Conservation (phyloP, 495 filamentous ascomycete species). For the Stereocaulon alpinum region DNA sequence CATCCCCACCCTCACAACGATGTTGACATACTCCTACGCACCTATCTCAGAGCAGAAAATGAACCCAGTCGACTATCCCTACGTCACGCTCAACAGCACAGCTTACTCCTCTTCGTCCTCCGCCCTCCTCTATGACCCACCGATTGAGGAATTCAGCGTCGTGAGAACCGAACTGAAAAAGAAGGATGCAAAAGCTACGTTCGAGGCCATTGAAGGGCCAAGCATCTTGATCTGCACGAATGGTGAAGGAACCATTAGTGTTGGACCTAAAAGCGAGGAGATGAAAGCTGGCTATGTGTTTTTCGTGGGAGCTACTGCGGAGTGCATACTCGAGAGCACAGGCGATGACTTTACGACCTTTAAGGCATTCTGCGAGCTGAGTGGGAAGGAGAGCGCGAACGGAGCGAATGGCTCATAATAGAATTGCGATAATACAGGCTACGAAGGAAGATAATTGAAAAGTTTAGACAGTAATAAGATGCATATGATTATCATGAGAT, state of each 20-base stretch:
- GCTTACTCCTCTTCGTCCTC: slow-evolving; percentile 67
- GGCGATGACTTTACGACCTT: slow-evolving; percentile 66
- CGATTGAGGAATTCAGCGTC: slow-evolving; percentile 93
- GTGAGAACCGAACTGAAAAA: slow-evolving; percentile 66
- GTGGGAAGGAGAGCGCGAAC: slow-evolving; percentile 41
- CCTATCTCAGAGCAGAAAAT: slow-evolving; percentile 94
- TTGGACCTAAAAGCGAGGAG: slow-evolving; percentile 66
- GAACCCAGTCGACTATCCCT: slow-evolving; percentile 70
- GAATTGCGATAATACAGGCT: background rate
- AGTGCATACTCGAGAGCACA: slow-evolving; percentile 64
- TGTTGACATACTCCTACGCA: slow-evolving; percentile 91
- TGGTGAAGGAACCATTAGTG: slow-evolving; percentile 70
- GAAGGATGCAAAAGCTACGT: slow-evolving; percentile 66
- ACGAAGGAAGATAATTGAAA: background rate
- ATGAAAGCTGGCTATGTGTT: slow-evolving; percentile 74
- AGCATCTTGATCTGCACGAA: slow-evolving; percentile 84
- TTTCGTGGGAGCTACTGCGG: slow-evolving; percentile 87
- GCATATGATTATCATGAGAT: no score
- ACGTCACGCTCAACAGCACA: slow-evolving; percentile 61
- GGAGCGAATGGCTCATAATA: slow-evolving; percentile 29
- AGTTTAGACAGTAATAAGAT: background rate
- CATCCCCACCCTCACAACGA: slow-evolving; percentile 75
- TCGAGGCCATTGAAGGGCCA: slow-evolving; percentile 77
- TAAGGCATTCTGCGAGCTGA: slow-evolving; percentile 90
- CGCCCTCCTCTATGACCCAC: slow-evolving; percentile 75